Conservation (phyloP, 2,329 filamentous ascomycete species). For the Arthroderma sp. region DNA sequence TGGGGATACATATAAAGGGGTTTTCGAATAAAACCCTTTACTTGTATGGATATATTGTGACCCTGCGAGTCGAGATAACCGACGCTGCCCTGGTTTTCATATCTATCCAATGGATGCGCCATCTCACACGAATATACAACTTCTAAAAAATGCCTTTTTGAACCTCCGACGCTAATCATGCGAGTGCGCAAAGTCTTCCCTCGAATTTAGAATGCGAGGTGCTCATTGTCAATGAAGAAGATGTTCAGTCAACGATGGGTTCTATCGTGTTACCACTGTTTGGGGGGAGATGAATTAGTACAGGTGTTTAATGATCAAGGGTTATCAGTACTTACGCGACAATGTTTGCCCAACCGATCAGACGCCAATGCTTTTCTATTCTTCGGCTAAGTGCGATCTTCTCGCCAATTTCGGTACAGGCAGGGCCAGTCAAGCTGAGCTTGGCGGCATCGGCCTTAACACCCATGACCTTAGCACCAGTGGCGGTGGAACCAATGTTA, state of each 20-base stretch:
- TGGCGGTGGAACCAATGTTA: slow-evolving; percentile 95
- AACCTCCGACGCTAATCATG: too few relatives aligned
- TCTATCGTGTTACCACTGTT: slow-evolving; percentile 35
- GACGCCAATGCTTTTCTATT: slow-evolving; percentile 98
- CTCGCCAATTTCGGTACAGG: slow-evolving; percentile 93
- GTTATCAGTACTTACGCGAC: slow-evolving; percentile 35
- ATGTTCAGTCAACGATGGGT: slow-evolving; percentile 29
- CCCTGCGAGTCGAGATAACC: too few relatives aligned
- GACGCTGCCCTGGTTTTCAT: too few relatives aligned
- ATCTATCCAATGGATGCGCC: too few relatives aligned
- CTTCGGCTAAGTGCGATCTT: slow-evolving; percentile 92
- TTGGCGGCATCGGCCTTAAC: slow-evolving; percentile 98
- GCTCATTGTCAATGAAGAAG: too few relatives aligned
- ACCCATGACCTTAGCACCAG: slow-evolving; percentile 90
- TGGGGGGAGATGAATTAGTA: slow-evolving; percentile 1
- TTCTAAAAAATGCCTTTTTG: too few relatives aligned
- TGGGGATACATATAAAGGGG: too few relatives aligned
- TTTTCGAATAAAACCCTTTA: too few relatives aligned
- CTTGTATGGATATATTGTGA: too few relatives aligned
- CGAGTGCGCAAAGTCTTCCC: too few relatives aligned
- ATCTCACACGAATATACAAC: too few relatives aligned
- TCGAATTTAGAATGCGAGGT: too few relatives aligned
- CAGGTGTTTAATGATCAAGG: background rate
- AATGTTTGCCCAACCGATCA: slow-evolving; percentile 83
- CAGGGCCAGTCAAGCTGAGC: slow-evolving; percentile 79